phyloP scores from a whole-genome alignment of 2,329 filamentous ascomycete genomes.

The Ampelomyces quisqualis region DNA sequence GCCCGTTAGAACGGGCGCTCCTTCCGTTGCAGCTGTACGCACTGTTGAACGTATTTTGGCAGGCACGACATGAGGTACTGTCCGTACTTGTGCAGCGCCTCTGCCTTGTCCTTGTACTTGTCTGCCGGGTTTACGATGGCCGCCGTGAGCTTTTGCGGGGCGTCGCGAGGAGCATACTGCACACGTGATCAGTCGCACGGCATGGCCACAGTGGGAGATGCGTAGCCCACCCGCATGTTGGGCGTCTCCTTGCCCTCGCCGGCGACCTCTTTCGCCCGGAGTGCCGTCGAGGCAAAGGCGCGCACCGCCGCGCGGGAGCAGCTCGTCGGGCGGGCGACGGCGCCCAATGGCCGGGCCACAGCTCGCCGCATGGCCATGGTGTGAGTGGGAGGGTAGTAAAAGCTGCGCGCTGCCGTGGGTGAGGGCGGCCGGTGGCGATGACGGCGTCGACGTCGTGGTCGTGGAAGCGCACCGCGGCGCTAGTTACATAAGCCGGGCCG shows the following conservation, averaged over 20 bases:
- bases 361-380: constrained; percentile 47
- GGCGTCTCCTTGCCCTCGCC: constrained; percentile 46
- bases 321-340: constrained; percentile 39
- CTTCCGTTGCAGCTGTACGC: constrained; percentile 12
- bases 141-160: constrained; percentile 62
- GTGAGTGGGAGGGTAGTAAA: constrained; percentile 17
- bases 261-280: constrained; percentile 49
- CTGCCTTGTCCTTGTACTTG: constrained; percentile 84
- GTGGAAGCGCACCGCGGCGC: constrained; percentile 1
- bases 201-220: not conserved
- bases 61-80: constrained; percentile 95
- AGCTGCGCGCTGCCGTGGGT: constrained; percentile 30
- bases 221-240: constrained; percentile 48
- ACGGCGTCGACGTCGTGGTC: constrained; percentile 30
- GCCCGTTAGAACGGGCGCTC: not conserved
- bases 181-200: constrained; percentile 18
- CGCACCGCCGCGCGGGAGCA: constrained; percentile 38
- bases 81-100: constrained; percentile 89
- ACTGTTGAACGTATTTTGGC: constrained; percentile 96
- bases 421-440: constrained; percentile 21
- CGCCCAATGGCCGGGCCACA: constrained; percentile 43
- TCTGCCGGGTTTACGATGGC: constrained; percentile 89
- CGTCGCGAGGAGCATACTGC: constrained; percentile 47
- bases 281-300: constrained; percentile 47
- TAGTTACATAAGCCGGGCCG: constrained; percentile 7